Base-by-base conservation (phyloP, 1,284 basidiomycete genomes). In the Boletus hoseneyae region DNA sequence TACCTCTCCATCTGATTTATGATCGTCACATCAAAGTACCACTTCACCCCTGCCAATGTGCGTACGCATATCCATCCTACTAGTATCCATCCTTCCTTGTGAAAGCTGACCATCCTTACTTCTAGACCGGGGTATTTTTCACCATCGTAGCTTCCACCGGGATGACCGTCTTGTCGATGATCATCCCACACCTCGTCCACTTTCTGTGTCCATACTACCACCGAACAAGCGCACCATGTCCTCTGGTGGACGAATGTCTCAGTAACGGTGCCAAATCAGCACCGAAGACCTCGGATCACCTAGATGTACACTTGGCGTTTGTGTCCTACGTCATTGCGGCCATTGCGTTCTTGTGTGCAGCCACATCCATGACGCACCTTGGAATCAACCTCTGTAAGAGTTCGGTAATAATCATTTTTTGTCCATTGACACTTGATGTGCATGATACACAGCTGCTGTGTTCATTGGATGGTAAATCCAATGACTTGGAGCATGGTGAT, bases 251-350 rank as follows among this genome's bases (percentile, higher is more conserved):
- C n/a, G 51, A 54, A 30, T 42, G 33, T 5, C 3, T 30, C 2
- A 1, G 2, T 13, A 9, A 29, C 21, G n/a, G 9, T 8, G 50
- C 52, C n/a, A 52, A 32, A 34, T 16, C 9, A 40, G 57, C 51
- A 49, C 42, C 13, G 2, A 50, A 47, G 27, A 58, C 60, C 2
- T 61, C 64, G 0, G 70, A 71, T 49, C 54, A 29, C 18, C 46
- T 71, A 21, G 65, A 71, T 30, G 56, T 68, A 7, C 66, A 70
- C 47, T 32, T 70, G 41, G 53, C 57, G 18, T 29, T 66, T 15
- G 45, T 39, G 7, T 54, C 63, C 2, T 68, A 58, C 37, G 25
- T 59, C 38, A 33, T 62, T 37, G 33, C 51, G n/a, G 61, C 46
- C 0, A 3, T 59, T 25, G 47, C 47, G 3, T 55, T 34, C 34